A percentile compares a stretch with the other conserved stretches of the same genome.
Conservation (phyloP, 768 basidiomycete species). For the Cubamyces lactineus region DNA sequence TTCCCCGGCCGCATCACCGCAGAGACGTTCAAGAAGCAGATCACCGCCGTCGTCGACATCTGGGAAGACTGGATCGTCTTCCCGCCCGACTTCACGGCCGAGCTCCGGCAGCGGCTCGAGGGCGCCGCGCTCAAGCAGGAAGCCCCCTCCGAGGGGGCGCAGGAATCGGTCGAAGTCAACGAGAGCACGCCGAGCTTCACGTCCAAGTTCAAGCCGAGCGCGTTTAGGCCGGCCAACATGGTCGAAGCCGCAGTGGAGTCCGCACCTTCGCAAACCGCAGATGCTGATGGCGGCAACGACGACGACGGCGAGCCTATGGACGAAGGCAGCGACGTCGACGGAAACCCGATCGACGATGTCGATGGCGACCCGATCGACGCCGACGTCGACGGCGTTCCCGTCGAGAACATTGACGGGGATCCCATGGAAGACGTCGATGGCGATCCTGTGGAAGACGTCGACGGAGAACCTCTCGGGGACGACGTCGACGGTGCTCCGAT, state of each 20-base stretch:
- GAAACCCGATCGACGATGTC: constrained; percentile 51
- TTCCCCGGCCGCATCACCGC: constrained; percentile 97
- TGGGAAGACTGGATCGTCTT: constrained; percentile 99
- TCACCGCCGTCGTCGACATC: constrained; percentile 85
- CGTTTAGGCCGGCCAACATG: constrained; percentile 72
- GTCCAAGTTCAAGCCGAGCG: constrained; percentile 76
- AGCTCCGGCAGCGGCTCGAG: constrained; percentile 75
- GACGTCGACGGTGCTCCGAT: constrained; percentile 42
- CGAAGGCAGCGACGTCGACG: constrained; percentile 54
- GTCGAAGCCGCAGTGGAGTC: constrained; percentile 32
- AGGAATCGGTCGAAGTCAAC: constrained; percentile 31
- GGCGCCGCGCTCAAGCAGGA: constrained; percentile 46
- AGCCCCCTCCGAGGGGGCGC: constrained; percentile 34
- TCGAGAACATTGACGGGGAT: constrained; percentile 38
- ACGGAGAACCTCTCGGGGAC: constrained; percentile 38
- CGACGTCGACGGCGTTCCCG: constrained; percentile 40
- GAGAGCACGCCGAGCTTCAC: constrained; percentile 40
- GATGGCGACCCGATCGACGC: constrained; percentile 51
- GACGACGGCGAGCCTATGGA: constrained; percentile 48
- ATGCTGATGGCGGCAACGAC: constrained; percentile 36
- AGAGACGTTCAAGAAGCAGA: constrained; percentile 94
- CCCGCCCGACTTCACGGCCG: constrained; percentile 79
- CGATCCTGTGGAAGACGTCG: constrained; percentile 39
- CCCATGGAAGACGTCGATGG: constrained; percentile 41
- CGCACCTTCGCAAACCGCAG: constrained; percentile 21